Base-by-base conservation (phyloP, 768 basidiomycete genomes). In the Rhizopogon vinicolor region DNA sequence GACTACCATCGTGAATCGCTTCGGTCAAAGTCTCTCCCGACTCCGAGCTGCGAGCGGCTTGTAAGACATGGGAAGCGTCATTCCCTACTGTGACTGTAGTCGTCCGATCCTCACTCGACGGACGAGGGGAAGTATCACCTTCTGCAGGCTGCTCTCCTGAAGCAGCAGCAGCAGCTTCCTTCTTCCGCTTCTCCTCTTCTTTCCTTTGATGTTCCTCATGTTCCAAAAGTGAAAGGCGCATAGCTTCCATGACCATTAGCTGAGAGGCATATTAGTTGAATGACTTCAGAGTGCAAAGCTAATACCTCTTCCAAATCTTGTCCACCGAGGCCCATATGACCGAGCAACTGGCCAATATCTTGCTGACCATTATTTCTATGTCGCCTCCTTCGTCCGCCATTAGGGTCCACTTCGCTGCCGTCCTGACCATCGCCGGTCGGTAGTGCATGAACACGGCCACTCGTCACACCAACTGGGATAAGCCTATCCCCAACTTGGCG, bases 201-300 rank as follows among this genome's bases (percentile, higher is more conserved):
- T 83, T 85, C 63, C 84, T 80, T 66, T 93, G 92, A 53, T 93
- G 90, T 64, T 93, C 93, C 72, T 98, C 95, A 64, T 98, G 94
- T 55, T 98, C 96, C 46, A 97, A 68, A 60, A 98, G 76, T 28
- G 93, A 97, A 55, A 97, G 75, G 53, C 96, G 85, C 94, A 99
- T 98, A 5, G 97, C 97, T 73, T 98, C 97, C 91, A 95, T 95
- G 53, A 99, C 77, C 96, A 98, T 98, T 43, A 99, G 74, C 93
- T 99, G 59, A 41, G 44, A 45, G 37, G 45, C 19, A 54, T 18
- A 53, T 62, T 42, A 66, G 60, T 28, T 49, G 9, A 55, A 58
- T 44, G 29, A 59, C 28, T 35, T 50, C n/a, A 42, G 25, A 39
- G 52, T 37, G 58, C 50, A 56, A 56, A 41, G 46, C 44, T 68